Evolutionary conservation across 2,329 filamentous ascomycete species (phyloP), one percentile per base, ranked within the genome.

Genomic region (Tothia fuscella): DNA sequence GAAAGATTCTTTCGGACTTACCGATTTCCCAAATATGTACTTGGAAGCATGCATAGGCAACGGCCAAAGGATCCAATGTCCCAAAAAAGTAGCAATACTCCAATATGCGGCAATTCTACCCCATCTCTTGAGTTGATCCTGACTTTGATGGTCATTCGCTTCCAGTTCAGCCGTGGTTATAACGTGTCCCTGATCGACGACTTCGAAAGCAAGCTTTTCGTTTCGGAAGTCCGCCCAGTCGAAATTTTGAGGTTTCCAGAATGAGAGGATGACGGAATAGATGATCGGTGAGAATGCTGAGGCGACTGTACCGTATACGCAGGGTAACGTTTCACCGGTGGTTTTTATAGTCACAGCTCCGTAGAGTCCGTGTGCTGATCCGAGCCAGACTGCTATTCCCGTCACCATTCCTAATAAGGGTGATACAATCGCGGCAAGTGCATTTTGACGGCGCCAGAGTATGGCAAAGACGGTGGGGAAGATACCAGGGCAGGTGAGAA

Each of bases 61-160:
- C 1, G 70, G 70, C 68, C 69, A 74, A 2, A 73, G 45, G 1
- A 73, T 66, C 67, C 66, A 71, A 40, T 72, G 68, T 0, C 69
- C 69, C 1, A 72, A 42, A 40, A 72, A 72, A 0, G 69, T 72
- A 0, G 66, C 67, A 0, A 59, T 46, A 0, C 67, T 59, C 69
- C 68, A 70, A 6, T 62, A 53, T 1, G 64, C 58, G 0, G 66
- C 65, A 37, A 68, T 64, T 0, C 55, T 56, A 1, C 62, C 61
- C 70, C 68, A 72, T 28, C 62, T 56, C 47, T 66, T 69, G 13
- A 70, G 49, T 2, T 58, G 56, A 2, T 56, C 52, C 24, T 47
- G 44, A n/a, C n/a, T n/a, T 12, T 45, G 37, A 4, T 47, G 31
- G 5, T 48, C 33, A 19, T 64, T 58, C 3, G 61, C 54, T 28